Base-by-base conservation (phyloP, 768 basidiomycete genomes). In the Dioszegia crocea region DNA sequence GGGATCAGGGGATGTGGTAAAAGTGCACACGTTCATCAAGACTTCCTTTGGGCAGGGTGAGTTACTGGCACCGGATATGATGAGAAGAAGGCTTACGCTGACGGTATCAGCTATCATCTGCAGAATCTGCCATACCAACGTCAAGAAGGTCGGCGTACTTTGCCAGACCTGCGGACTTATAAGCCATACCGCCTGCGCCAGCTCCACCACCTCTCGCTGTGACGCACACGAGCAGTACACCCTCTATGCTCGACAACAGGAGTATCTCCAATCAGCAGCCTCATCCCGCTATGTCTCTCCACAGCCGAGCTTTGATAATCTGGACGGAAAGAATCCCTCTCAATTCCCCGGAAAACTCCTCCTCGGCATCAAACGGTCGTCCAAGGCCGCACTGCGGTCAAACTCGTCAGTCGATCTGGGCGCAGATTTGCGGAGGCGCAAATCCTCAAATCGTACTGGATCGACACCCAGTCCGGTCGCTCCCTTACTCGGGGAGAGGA, bases 131-230 rank as follows among this genome's bases (percentile, higher is more conserved):
- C 81, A 85, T 58, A 78, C 81, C 39, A 83, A 81, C 60, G 87
- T 90, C 66, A 92, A 90, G 82, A 91, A 88, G 78, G 86, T 82
- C 56, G 91, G 88, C 1, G 86, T 92, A 9, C 80, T 97, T 6
- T 97, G 93, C 71, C 85, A 87, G 39, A 85, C 86, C 62, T 97
- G 93, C 79, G 91, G 86, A 65, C 83, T 97, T 60, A 88, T 97
- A 61, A 84, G 87, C 24, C 93, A 97, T 75, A 79, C 85, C 3
- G 36, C 59, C 4, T 72, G 70, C 47, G 67, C 64, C 21, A 46
- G n/a, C 33, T 40, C 52, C 10, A 60, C 57, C 21, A 29, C 64
- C 1, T 23, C 55, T 17, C 51, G 57, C 21, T 71, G 69, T 39
- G 64, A 67, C 38, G 29, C 60, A 5, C 61, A 62, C 41, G 66